Evolutionary conservation across 1,284 basidiomycete species (phyloP), one percentile per base, ranked within the genome.

Genomic region (Ceratobasidium sp.): DNA sequence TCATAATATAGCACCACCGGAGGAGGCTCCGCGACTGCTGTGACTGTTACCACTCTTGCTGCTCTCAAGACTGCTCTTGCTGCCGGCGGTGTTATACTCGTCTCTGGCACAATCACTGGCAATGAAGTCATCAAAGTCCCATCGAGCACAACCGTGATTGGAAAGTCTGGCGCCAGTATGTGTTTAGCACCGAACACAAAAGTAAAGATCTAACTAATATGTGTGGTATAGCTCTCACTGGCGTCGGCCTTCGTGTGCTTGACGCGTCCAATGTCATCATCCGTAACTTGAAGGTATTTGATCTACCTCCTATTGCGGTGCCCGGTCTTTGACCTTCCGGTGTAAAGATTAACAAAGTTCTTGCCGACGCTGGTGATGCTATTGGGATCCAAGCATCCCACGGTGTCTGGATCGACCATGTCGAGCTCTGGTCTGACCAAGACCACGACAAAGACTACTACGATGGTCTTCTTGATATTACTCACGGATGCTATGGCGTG

Each of bases 381-480:
- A 80, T 85, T 67, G 84, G 83, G 47, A 26, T 72, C 50, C 84
- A 85, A 75, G 77, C 78, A 16, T 75, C 85, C n/a, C 78, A 76
- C 67, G 79, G 83, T 74, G 84, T 86, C 21, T 86, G 84, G 84
- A 73, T 85, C 58, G 84, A 85, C 78, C 84, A 85, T 73, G 78
- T 80, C 67, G 84, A 85, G 76, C 79, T 85, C 26, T 44, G 35
- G 47, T 49, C 50, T 38, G 84, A 85, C 79, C 77, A 80, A 46
- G 82, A 82, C 76, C 83, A 84, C 72, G 82, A 83, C 77, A 84
- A 84, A 78, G 83, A 73, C 30, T 73, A 71, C 64, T 66, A 66
- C 49, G 63, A 66, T 26, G 63, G 63, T 43, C 63, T 66, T 30
- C 63, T 66, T 28, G 63, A 66, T 30, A 52, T 66, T 32, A 82